Base-by-base conservation (phyloP, 805 yeast species). In the Starmerella sirachaensis region DNA sequence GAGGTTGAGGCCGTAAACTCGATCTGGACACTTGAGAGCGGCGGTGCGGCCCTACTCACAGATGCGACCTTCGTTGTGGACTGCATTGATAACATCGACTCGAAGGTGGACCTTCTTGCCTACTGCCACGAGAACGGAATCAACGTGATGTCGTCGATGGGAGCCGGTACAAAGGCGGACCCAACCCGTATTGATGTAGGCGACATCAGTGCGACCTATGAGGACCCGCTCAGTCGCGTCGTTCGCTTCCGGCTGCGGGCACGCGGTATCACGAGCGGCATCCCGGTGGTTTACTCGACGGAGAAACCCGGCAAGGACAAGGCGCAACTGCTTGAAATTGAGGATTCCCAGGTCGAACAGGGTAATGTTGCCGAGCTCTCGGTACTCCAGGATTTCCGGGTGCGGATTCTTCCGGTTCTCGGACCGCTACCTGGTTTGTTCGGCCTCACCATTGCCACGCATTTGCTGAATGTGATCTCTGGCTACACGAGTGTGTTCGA, bases 341-440 rank as follows among this genome's bases (percentile, higher is more conserved):
- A 85, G 11, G 86, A 84, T 40, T 80, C 74, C 29, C 93, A 84
- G 56, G 69, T 75, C 42, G 76, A 72, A 38, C 74, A 76, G 57
- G 95, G 95, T 18, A 66, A 75, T 41, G 94, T 88, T 25, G 91
- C 75, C 47, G 91, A 93, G 57, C 65, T 91, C 30, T 74, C 93
- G 43, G 93, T 94, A 2, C 60, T 91, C 47, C 77, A 74, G 51
- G 85, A 84, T 60, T 91, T 91, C 65, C 70, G 99, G 50, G 96
- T 86, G 9, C 69, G 99, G 50, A 88, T 91, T 32, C 66, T 91
- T 40, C 99, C 99, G 0, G 99, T 91, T 0, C 62, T 91, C 46
- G 97, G 98, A 3, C 83, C 98, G 0, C 75, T 91, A 78, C 99
- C 99, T 1, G 96, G 91, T 8, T 78, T 88, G 60, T 91, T 91